Conservation (phyloP, 805 yeast genomes). For the Cyberlindnera euphorbiae region DNA sequence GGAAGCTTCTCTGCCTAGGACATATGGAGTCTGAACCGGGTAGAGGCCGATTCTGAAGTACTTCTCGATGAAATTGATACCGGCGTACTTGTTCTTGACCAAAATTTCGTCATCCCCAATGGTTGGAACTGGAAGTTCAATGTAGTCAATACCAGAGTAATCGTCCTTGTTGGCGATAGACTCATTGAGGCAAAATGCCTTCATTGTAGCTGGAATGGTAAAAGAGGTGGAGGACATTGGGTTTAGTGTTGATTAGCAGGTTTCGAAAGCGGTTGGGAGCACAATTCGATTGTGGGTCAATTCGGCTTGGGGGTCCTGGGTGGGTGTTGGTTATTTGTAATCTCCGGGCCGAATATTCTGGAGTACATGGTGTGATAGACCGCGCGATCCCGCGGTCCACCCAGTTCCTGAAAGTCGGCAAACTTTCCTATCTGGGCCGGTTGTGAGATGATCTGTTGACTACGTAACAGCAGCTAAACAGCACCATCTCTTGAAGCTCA, state of each 20-base stretch:
- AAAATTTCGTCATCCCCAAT: conserved; percentile 54
- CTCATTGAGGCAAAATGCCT: conserved; percentile 50
- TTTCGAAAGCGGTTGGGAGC: too few species aligned
- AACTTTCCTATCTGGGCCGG: too few species aligned
- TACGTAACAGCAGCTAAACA: too few species aligned
- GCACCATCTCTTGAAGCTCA: too few species aligned
- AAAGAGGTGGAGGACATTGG: conserved; percentile 15
- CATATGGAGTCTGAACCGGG: conserved; percentile 53
- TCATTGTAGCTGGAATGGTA: conserved; percentile 50
- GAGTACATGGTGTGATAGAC: too few species aligned
- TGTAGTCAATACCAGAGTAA: conserved; percentile 44
- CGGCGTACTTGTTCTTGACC: conserved; percentile 70
- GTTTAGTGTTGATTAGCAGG: conserved; percentile 2
- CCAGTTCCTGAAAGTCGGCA: too few species aligned
- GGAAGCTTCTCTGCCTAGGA: conserved; percentile 69
- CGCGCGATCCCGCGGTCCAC: too few species aligned
- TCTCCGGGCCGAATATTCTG: background rate
- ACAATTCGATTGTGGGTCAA: background rate
- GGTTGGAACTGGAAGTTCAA: conserved; percentile 52
- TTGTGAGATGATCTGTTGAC: too few species aligned
- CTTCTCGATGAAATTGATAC: conserved; percentile 77
- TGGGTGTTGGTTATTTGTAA: too few species aligned
- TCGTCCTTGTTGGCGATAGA: conserved; percentile 30
- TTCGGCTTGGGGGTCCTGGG: too few species aligned
- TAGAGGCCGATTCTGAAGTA: conserved; percentile 81